Base-by-base conservation (phyloP, 2,329 filamentous ascomycete genomes). In the Fusarium tanahbumbuense region DNA sequence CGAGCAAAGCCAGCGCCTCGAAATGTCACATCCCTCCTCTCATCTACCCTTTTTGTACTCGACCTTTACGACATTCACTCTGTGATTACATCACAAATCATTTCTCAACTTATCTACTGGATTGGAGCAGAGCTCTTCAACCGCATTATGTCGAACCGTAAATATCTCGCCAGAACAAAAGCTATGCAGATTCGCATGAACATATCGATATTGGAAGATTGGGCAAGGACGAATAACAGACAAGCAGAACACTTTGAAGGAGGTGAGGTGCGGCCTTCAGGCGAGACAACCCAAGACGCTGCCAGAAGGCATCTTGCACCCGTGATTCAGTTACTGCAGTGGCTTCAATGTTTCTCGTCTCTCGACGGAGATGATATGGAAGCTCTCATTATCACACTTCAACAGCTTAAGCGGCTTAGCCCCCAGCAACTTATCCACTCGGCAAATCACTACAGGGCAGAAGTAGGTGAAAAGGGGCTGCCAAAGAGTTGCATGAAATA, bases 181-280 rank as follows among this genome's bases (percentile, higher is more conserved):
- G 96, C 96, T 6, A 99, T 99, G 96, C 96, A 99, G 79, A 98
- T 99, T 74, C 93, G 96, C 72, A 98, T 99, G 94, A 99, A 99
- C 78, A 90, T 99, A 9, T 98, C 96, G 1, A 91, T 91, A 10
- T 84, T 99, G 22, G 96, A 99, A 79, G 96, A 99, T 77, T 99
- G 96, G 96, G 95, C 96, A 3, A 88, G 95, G 30, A 87, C 89
- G 18, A 99, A 99, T 81, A 98, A 97, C 78, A 89, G 96, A 28
- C 91, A 97, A 73, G 94, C 96, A 2, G 96, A 98, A 77, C 95
- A 98, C 80, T 98, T 93, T 78, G 95, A 99, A 79, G 92, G 94
- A 73, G 95, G 95, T 20, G 94, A 95, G 56, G 94, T 93, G 80
- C 92, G 87, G 20, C 90, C 92, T 9, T 93, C 91, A 2, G 95